Conservation (phyloP, 352 stramenopile species). For the Aphanomyces stellatus region DNA sequence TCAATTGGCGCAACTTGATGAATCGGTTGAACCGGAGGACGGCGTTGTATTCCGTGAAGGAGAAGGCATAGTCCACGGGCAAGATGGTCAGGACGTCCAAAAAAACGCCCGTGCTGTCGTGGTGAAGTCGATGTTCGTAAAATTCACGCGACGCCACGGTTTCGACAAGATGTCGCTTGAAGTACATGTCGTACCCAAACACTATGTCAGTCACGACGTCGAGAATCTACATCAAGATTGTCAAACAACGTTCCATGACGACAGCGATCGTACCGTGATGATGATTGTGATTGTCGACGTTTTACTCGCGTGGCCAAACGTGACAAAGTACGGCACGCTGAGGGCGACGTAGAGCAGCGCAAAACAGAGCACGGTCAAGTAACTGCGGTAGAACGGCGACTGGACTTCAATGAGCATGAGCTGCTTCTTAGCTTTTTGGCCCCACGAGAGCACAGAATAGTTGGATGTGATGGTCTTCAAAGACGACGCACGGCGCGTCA, state of each 20-base stretch:
- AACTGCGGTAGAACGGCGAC: conserved; percentile 4
- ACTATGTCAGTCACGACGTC: conserved; percentile 9
- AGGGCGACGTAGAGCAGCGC: conserved; percentile 38
- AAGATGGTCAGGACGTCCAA: conserved; percentile 7
- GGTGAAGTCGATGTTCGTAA: neutral
- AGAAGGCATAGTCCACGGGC: conserved; percentile 10
- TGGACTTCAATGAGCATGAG: conserved; percentile 15
- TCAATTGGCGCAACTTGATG: conserved; percentile 15
- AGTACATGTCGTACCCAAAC: conserved; percentile 19
- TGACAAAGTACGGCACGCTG: conserved; percentile 53
- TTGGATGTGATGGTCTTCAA: no score
- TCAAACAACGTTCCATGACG: conserved; percentile 13
- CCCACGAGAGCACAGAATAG: neutral
- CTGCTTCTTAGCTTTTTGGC: neutral
- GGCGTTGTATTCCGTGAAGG: neutral
- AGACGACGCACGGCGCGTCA: no score
- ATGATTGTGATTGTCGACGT: conserved; percentile 26
- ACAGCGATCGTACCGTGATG: conserved; percentile 21
- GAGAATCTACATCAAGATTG: conserved; percentile 27
- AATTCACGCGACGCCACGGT: conserved; percentile 18
- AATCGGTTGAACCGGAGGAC: conserved; percentile 15
- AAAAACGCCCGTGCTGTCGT: neutral
- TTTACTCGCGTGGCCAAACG: conserved; percentile 60
- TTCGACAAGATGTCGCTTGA: conserved; percentile 10
- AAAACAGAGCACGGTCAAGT: conserved; percentile 2